Conservation (phyloP, 257 asterid genomes). For the Petrea volubilis region DNA sequence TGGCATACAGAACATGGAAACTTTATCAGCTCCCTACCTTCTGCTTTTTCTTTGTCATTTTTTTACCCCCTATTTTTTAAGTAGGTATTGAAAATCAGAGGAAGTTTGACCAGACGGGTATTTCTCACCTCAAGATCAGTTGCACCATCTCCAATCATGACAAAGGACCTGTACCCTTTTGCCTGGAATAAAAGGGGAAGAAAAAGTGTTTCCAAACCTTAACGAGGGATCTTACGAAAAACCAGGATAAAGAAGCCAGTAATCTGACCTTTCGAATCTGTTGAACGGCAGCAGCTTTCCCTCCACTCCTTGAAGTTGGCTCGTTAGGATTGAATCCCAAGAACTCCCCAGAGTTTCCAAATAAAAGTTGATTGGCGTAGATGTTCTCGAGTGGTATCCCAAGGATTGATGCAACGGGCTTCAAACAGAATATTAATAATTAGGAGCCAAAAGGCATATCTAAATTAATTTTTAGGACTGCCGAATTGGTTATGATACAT, state of each 20-base stretch:
- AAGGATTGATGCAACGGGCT: conserved; percentile 88
- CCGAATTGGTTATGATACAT: too few relatives aligned
- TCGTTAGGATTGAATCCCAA: conserved; percentile 69
- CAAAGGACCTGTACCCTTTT: conserved; percentile 58
- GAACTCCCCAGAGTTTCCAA: conserved; percentile 79
- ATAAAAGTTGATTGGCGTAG: conserved; percentile 77
- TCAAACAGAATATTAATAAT: conserved; percentile 17
- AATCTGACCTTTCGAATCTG: conserved; percentile 70
- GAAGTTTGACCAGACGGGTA: too few relatives aligned
- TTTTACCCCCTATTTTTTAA: too few relatives aligned
- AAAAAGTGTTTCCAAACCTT: background rate
- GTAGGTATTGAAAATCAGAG: too few relatives aligned
- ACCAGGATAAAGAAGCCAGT: background rate
- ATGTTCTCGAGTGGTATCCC: conserved; percentile 70
- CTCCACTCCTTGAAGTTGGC: conserved; percentile 93
- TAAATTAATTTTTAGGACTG: too few relatives aligned
- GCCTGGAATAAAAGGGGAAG: conserved; percentile 42
- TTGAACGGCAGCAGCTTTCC: conserved; percentile 86
- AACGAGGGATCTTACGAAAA: conserved; percentile 6
- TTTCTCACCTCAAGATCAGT: conserved; percentile 96
- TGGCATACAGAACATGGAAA: too few relatives aligned
- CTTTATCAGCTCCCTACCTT: too few relatives aligned
- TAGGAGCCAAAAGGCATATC: too few relatives aligned
- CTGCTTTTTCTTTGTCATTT: too few relatives aligned
- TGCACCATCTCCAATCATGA: conserved; percentile 99